Evolutionary conservation across 1,284 basidiomycete species (phyloP), one percentile per base, ranked within the genome.

Genomic region (Sanghuangporus weigelae): DNA sequence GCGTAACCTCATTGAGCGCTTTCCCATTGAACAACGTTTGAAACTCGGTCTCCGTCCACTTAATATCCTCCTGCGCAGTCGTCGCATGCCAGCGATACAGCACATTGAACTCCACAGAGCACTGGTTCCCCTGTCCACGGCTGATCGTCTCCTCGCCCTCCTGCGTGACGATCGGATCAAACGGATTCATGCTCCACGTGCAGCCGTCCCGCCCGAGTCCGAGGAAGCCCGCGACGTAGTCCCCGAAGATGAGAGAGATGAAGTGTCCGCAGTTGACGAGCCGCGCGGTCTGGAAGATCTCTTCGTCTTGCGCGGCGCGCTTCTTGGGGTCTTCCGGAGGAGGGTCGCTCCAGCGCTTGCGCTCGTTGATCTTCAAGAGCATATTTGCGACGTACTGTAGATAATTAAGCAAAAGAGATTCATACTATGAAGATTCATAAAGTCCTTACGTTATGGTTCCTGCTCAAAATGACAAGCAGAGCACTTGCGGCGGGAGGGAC

Each of bases 251-350:
- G 16, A 75, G 69, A 56, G 72, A 74, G 70, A 80, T 78, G 68
- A 80, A 79, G 62, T 80, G 75, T 8, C 77, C 77, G 56, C 78
- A 75, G 64, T 85, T 85, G 72, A 84, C 72, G 14, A 84, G 74
- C 14, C 77, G 73, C 0, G 83, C 81, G 12, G 78, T 81, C 65
- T 85, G 79, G 75, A 85, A 86, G 19, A 86, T 78, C 55, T 83
- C 78, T 63, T 83, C 78, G 67, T 84, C 82, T 66, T 82, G 81
- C 23, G 71, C 62, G 10, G 69, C 69, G 46, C 70, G 68, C 14
- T 60, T 59, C 3, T 67, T 68, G 0, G 72, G 67, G 62, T 78
- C 78, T 8, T 63, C 58, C 0, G 76, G 75, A 16, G 74, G 75
- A 14, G 65, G 67, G 60, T 78, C 73, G 0, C 70, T 71, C 78